Evolutionary conservation across 306 rosid species (phyloP).

Genomic region (Quercus wislizeni): DNA sequence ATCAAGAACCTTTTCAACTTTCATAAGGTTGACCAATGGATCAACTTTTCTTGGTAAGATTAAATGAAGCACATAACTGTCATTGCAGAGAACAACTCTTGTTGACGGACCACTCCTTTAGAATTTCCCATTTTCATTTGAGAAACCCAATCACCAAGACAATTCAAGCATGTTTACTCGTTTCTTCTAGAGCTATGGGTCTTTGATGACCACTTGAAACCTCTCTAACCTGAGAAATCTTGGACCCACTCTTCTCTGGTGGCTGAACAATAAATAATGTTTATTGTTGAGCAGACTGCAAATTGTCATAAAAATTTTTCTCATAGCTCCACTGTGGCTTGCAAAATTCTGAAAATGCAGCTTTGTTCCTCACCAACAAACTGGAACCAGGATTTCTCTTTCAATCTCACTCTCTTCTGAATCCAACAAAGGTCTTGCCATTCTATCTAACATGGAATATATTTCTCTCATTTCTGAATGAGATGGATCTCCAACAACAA

Average conservation of each 20-base stretch:
- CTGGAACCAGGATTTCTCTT: neutral
- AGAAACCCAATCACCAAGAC: too few relatives aligned
- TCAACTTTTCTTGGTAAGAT: constrained; percentile 97
- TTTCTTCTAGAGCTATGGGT: neutral
- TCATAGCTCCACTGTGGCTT: neutral
- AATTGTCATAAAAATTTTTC: neutral
- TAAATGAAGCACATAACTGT: constrained; percentile 96
- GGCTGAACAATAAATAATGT: neutral
- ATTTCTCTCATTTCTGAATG: constrained; percentile 24
- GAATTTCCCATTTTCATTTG: too few relatives aligned
- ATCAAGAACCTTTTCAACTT: constrained; percentile 97
- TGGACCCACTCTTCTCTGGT: neutral
- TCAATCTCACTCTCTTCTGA: constrained; percentile 11
- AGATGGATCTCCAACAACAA: constrained; percentile 31
- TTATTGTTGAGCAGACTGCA: neutral
- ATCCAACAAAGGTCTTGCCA: constrained; percentile 18
- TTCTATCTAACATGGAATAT: constrained; percentile 2
- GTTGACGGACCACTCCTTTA: constrained; percentile 51
- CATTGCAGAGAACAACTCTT: constrained; percentile 94
- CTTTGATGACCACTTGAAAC: neutral
- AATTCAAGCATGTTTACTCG: too few relatives aligned
- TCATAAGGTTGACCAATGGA: constrained; percentile 96
- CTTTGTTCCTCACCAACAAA: neutral
- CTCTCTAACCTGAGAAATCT: neutral
- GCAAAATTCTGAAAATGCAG: neutral